Evolutionary conservation across 768 basidiomycete species (phyloP), one percentile per base, ranked within the genome.

Genomic region (Sarcomyxa edulis): DNA sequence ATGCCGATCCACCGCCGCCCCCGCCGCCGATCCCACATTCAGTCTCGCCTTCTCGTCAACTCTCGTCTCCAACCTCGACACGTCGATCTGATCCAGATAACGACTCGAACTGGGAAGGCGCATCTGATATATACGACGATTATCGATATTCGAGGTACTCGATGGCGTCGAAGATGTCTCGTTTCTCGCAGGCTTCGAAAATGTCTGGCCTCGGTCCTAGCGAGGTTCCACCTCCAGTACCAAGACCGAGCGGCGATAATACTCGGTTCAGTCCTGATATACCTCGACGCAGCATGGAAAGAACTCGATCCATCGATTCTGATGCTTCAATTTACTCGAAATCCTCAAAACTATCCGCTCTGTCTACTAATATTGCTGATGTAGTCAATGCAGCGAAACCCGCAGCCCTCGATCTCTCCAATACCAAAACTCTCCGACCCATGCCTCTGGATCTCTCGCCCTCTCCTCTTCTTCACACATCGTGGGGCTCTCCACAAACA

Each of bases 61-160:
- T 15, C 18, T 26, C 34, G 2, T 4, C 51, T 7, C 41, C 48
- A 1, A 50, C 53, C 10, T 53, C 48, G 3, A 47, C 48, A 1
- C 47, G 52, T 7, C 40, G 22, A 27, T 41, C 40, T 9, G 20
- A 25, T 7, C 28, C 40, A 20, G 21, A 20, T 14, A 12, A 4
- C 5, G 62, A 61, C 1, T 64, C 67, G 21, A 64, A 81, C 38
- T 85, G 83, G 76, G 84, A 86, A 37, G 76, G 75, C 16, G 77
- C 73, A 7, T 69, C 68, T 2, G 82, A 86, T 47, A 86, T 89
- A 35, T 89, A 89, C 45, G 86, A 89, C 54, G 75, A 85, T 44
- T 89, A 89, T 52, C 41, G 54, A 46, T 64, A 54, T 35, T 66
- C 62, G 12, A 30, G 59, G 21, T 30, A 37, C 7, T 43, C 41